phyloP scores from a whole-genome alignment of 345 rosid species.

The Melaleuca quinquenervia region DNA sequence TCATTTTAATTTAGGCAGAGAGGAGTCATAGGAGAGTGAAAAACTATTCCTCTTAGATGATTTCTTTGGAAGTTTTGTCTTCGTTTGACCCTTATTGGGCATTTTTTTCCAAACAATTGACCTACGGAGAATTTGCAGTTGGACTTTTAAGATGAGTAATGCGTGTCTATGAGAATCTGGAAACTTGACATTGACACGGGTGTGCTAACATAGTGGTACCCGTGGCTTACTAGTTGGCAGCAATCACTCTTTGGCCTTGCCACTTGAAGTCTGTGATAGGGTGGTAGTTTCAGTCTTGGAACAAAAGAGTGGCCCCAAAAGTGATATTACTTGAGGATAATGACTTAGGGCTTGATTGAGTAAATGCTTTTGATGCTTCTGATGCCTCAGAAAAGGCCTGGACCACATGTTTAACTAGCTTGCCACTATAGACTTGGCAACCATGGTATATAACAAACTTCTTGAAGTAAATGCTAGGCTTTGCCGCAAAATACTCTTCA shows the following conservation, averaged over 20 bases:
- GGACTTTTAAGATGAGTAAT: background rate
- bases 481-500: background rate
- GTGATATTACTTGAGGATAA: background rate
- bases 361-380: background rate
- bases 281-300: background rate
- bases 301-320: background rate
- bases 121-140: background rate
- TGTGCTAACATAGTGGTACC: background rate
- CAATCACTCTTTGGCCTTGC: background rate
- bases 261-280: background rate
- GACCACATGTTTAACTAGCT: background rate
- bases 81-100: background rate
- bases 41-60: background rate
- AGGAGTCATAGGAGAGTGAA: background rate
- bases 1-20: background rate
- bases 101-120: background rate
- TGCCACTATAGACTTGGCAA: background rate
- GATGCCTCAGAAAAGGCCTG: background rate
- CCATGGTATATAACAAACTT: background rate
- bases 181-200: background rate
- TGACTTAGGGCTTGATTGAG: background rate
- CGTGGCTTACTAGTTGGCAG: background rate
- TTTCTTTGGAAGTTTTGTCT: background rate
- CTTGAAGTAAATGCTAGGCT: background rate
- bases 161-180: background rate